Base-by-base conservation (phyloP, 1,284 basidiomycete species). In the Leccinum subfulvum region DNA sequence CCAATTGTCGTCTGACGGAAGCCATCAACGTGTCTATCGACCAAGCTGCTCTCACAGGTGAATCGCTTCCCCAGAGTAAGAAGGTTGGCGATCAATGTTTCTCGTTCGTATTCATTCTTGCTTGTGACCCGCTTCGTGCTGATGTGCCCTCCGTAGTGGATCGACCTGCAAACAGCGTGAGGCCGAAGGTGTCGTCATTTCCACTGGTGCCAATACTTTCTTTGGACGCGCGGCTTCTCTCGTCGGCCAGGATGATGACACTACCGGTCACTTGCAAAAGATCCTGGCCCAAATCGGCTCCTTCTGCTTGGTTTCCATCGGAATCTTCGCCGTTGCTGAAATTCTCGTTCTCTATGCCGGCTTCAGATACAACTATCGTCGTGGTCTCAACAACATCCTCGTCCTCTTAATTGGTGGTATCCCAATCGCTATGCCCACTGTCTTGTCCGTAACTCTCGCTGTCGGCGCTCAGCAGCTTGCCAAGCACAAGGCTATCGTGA, bases 351-450 rank as follows among this genome's bases (percentile, higher is more conserved):
- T 96, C 63, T 96, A 96, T 77, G 90, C 92, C 60, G 90, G 87
- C 55, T 96, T 92, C 90, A 83, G 82, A 63, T 97, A 92, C 84
- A 78, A 74, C 58, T 98, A 98, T 84, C 94, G 95, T 74, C 90
- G 89, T 68, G 95, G 95, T 83, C 90, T 98, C 70, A 89, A 98
- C 84, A 92, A 95, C 84, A 95, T 97, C 80, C 87, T 97, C 57
- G 94, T 97, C 70, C 91, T 97, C 77, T 85, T 98, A 85, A 97
- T 98, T 81, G 94, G 95, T 85, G 95, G 95, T 86, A 97, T 98
- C 74, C 96, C 96, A 75, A 97, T 97, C 81, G 95, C 95, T 76
- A 97, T 98, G 95, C 95, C 95, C 71, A 97, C 94, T 68, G 95
- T 98, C 69, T 80, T 97, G 68, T 96, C 95, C 63, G 95, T 97